Conservation (phyloP, 2,329 filamentous ascomycete genomes). For the Fusarium domesticum region DNA sequence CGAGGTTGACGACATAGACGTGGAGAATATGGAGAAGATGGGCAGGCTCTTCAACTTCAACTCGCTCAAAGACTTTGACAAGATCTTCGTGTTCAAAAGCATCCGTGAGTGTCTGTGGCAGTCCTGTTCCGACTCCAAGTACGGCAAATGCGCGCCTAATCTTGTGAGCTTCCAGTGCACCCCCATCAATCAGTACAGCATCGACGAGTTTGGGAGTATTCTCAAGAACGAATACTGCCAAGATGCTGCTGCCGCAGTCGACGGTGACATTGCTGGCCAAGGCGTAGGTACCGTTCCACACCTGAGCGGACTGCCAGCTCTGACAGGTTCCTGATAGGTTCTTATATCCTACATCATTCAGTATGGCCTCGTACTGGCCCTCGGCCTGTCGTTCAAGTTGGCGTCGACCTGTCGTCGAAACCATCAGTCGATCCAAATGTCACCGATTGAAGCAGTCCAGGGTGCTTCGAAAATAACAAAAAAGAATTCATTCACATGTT, state of each 20-base stretch:
- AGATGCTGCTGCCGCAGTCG: neutral
- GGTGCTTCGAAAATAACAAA: too few relatives aligned
- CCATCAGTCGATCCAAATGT: too few relatives aligned
- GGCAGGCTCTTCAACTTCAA: neutral
- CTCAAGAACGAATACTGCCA: neutral
- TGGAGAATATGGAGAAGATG: neutral
- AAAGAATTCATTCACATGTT: too few relatives aligned
- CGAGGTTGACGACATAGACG: neutral
- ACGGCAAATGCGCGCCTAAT: neutral
- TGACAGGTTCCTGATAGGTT: constrained; percentile 3
- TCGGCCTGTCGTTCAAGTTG: neutral
- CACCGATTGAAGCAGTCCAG: too few relatives aligned
- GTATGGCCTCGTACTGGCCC: neutral
- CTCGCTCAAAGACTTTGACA: constrained; percentile 3
- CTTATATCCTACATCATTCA: constrained; percentile 5
- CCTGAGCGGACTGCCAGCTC: neutral
- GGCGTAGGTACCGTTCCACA: neutral
- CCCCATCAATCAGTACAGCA: neutral
- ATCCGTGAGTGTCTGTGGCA: constrained; percentile 2
- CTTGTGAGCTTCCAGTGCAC: neutral
- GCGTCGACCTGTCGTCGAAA: neutral
- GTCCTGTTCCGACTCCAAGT: constrained; percentile 5
- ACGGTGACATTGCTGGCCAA: constrained; percentile 13
- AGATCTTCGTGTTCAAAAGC: neutral
- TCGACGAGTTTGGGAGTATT: neutral